Base-by-base conservation (phyloP, 2,329 filamentous ascomycete species). In the Fusarium torreyae region DNA sequence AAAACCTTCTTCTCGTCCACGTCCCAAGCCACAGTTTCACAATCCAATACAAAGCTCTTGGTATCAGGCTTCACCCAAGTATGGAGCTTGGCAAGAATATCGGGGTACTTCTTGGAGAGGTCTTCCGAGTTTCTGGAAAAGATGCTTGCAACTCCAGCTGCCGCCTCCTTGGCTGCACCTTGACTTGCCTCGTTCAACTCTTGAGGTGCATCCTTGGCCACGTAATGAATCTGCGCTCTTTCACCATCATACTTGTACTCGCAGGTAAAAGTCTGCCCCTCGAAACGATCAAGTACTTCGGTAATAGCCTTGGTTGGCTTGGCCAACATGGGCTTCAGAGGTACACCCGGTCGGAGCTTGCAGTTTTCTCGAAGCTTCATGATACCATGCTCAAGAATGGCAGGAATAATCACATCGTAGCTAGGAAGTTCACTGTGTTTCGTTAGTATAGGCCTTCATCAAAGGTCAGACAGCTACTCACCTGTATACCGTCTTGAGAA, bases 241-340 rank as follows among this genome's bases (percentile, higher is more conserved):
- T 99, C 96, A 49, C 96, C 96, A 75, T 99, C 96, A 76, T 99
- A 99, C 80, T 99, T 99, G 86, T 97, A 99, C 79, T 99, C 96
- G 81, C 96, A 99, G 2, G 96, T 98, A 76, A 99, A 99, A 26
- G 91, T 92, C 77, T 97, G 96, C 68, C 92, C 90, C 77, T 98
- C 96, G 71, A 99, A 99, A 7, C 96, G 92, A 80, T 99, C 95
- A 13, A 99, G 86, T 1, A 99, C 96, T 81, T 99, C 96, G 1
- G 94, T 97, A 74, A 99, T 98, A 7, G 96, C 94, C 79, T 99
- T 99, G 11, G 96, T 99, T 5, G 96, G 96, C 76, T 98, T 98
- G 20, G 96, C 96, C 83, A 99, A 86, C 96, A 99, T 99, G 74
- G 96, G 96, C 80, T 99, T 99, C 61, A 99, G 85, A 1, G 96